These are phyloP conservation scores for Fraxinus ornus DNA, from an alignment of 305 asterid genomes.

Conservation along the genomic window DNA sequence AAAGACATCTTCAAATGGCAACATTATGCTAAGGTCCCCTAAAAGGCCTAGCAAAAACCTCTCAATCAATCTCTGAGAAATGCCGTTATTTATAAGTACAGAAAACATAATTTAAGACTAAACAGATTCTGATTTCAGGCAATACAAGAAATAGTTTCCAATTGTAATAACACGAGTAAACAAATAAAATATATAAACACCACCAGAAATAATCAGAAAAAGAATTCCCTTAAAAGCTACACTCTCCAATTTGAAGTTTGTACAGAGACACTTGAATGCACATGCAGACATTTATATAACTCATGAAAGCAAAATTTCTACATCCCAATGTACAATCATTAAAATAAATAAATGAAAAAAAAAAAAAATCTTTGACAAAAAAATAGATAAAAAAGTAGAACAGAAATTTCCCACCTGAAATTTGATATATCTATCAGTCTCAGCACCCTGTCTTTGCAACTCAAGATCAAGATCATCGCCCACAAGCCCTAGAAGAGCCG, in stretches of 20 bases:
- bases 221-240: neutral
- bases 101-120: constrained; percentile 3
- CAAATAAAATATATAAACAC: neutral
- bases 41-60: neutral
- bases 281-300: neutral
- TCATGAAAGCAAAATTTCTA: neutral
- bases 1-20: neutral
- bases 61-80: neutral
- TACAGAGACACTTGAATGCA: neutral
- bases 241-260: neutral
- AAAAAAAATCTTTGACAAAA: neutral
- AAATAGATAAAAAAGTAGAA: neutral
- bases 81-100: neutral
- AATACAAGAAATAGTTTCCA: neutral
- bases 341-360: neutral
- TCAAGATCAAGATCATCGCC: constrained; percentile 75
- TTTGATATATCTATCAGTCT: constrained; percentile 72
- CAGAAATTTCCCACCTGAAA: constrained; percentile 52
- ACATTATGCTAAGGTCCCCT: neutral
- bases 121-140: neutral
- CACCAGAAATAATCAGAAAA: neutral
- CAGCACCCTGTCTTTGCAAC: constrained; percentile 79
- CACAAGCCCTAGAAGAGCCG: constrained; percentile 61
- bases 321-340: neutral
- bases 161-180: neutral